Percentiles rank a stretch among this genome's conserved stretches.
These are phyloP conservation scores for Penicillium sp. DNA, from an alignment of 2,329 filamentous ascomycete genomes.

Conservation along the genomic window DNA sequence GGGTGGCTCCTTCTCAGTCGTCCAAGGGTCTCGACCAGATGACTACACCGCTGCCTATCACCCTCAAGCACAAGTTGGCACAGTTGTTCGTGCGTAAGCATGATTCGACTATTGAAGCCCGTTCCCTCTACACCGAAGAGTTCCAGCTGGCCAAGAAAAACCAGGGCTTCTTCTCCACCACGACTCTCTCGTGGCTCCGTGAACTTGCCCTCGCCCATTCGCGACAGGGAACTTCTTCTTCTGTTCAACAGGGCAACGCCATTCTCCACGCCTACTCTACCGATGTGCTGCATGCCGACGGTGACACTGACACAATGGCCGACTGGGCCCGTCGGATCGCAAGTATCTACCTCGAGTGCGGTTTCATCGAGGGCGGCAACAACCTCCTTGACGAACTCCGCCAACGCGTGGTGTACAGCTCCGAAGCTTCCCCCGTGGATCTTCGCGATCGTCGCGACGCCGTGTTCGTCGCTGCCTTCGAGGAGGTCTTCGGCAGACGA, in stretches of 20 bases:
- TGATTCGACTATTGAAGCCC: conserved; percentile 39
- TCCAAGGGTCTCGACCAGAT: conserved; percentile 32
- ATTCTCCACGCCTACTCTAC: conserved; percentile 44
- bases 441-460: conserved; percentile 40
- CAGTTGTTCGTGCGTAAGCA: conserved; percentile 48
- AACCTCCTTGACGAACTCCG: conserved; percentile 49
- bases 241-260: conserved; percentile 37
- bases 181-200: conserved; percentile 45
- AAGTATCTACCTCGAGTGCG: conserved; percentile 45
- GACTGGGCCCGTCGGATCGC: conserved; percentile 49
- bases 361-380: conserved; percentile 42
- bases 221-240: conserved; percentile 40
- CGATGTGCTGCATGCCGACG: conserved; percentile 43
- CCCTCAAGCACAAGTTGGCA: conserved; percentile 51
- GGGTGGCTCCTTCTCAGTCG: conserved; percentile 34
- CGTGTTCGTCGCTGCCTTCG: conserved; percentile 48
- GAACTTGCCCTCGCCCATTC: conserved; percentile 47
- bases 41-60: conserved; percentile 41
- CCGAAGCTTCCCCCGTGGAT: conserved; percentile 30
- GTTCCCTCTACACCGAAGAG: conserved; percentile 43
- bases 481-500: conserved; percentile 42
- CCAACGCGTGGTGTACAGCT: conserved; percentile 50
- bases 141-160: conserved; percentile 45
- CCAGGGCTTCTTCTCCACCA: conserved; percentile 48
- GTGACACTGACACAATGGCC: conserved; percentile 45